Evolutionary conservation across 768 basidiomycete genomes (phyloP), one percentile per base, ranked within the genome.

Genomic region (Lepiota venenata): DNA sequence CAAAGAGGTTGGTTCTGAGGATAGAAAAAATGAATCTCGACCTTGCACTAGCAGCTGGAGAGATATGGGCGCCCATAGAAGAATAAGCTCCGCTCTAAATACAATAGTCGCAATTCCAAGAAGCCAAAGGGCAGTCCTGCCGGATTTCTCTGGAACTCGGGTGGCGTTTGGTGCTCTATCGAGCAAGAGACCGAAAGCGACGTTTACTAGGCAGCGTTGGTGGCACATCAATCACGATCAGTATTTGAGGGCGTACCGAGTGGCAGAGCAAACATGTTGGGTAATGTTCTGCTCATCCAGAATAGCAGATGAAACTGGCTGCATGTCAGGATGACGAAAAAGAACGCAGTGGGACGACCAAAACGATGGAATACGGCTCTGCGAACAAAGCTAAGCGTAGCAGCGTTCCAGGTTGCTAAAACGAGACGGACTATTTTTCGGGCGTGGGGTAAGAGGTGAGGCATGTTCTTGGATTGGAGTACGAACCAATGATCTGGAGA

Each of bases 261-360:
- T 2, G 88, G 73, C 15, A 94, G 71, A 3, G 93, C 93, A 57
- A 94, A 85, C 85, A 93, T 96, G 66, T 98, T 99, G 1, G 97
- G 96, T 6, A 98, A 69, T 0, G 96, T 97, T 50, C 97, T 73
- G 2, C 93, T 85, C 77, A 93, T 91, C 87, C 93, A 98, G 67
- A 92, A 99, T 6, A 86, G 85, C 4, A 95, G 64, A 65, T 98
- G 97, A 64, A 97, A 98, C 64, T 96, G 93, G 0, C 87, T 83
- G 59, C 83, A 77, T 3, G 84, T 83, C n/a, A 97, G 65, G 0
- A 94, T 57, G 1, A 80, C 68, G 65, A 87, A 96, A 61, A 82
- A 75, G 14, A 77, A 62, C 12, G 83, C 74, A 0, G 85, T 77
- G 2, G 67, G 64, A 1, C 72, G 67, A 14, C 90, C 92, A 59